phyloP scores from a whole-genome alignment of 345 rosid species.

The Gynandropsis gynandra region DNA sequence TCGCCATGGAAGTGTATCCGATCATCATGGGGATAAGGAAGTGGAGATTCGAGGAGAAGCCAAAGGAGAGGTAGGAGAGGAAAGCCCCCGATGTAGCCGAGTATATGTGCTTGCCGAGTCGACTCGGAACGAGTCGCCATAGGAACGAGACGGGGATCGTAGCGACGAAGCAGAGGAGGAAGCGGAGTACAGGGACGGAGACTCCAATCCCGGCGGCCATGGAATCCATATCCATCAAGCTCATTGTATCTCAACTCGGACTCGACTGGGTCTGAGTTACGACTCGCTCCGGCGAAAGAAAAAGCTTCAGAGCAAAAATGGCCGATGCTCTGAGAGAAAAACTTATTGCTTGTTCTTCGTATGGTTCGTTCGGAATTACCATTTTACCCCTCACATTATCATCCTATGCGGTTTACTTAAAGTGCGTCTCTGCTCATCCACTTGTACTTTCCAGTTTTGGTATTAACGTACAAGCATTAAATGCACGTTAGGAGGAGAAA shows the following conservation, averaged over 20 bases:
- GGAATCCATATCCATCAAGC: constrained; percentile 38
- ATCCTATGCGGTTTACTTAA: no score
- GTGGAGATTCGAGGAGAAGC: constrained; percentile 84
- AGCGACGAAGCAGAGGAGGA: constrained; percentile 78
- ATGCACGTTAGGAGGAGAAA: no score
- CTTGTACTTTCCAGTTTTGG: no score
- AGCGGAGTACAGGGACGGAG: constrained; percentile 73
- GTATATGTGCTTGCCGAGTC: constrained; percentile 53
- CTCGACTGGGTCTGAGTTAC: constrained; percentile 1
- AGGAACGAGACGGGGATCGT: constrained; percentile 68
- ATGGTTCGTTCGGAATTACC: no score
- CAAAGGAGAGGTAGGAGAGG: constrained; percentile 76
- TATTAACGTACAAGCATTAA: no score
- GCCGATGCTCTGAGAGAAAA: no score
- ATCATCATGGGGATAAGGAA: constrained; percentile 74
- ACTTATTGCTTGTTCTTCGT: no score
- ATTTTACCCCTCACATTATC: no score
- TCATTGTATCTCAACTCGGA: constrained; percentile 17
- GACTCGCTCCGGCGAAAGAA: constrained; percentile 2
- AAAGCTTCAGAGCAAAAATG: no score
- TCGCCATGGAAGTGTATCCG: constrained; percentile 71
- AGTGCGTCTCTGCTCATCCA: no score
- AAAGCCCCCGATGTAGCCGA: constrained; percentile 55
- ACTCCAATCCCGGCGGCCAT: constrained; percentile 78
- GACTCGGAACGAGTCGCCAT: constrained; percentile 62